Base-by-base conservation (phyloP, 2,329 filamentous ascomycete species). In the Chrysoporthe austroafricana region DNA sequence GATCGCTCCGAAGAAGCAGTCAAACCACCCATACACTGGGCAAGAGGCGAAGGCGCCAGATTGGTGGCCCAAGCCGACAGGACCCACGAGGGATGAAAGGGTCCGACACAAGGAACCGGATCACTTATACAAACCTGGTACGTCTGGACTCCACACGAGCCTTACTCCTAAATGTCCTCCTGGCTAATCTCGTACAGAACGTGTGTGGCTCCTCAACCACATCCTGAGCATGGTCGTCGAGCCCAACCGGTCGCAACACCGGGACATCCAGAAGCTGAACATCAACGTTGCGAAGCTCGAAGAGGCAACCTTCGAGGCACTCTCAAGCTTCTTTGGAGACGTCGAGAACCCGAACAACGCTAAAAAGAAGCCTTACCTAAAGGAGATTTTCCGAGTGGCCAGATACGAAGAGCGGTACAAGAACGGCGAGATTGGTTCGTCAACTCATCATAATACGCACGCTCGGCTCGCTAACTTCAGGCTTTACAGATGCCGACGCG, bases 1-100 rank as follows among this genome's bases (percentile, higher is more conserved):
- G 1, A 87, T 93, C 1, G 90, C 91, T 72, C 91, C 91, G 0
- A 92, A 91, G 78, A 94, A 94, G 77, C 91, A 93, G 76, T 90
- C 89, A 0, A 90, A 86, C 21, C 88, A 91, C 72, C 91, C 91
- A 0, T 94, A 94, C 73, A 91, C 88, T 1, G 83, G 84, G n/a
- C 86, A 84, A 43, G 85, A 89, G 58, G 84, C 84, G 43, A 88
- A 86, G 71, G 85, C 85, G 1, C 88, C 89, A 0, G 85, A 85
- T 63, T 91, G 89, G 89, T 91, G 89, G 89, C 89, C 89, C 2
- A 82, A 85, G 74, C 79, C 82, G 7, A 84, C 85, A 83, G 81
- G 85, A 0, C 73, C 77, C 1, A 80, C 81, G 0, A 82, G 83
- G 66, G 80, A 84, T 46, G 82, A 86, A 59, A 83, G 82, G 56